phyloP scores from a whole-genome alignment of 106 monocot species.

The Acanthochlamys bracteata region DNA sequence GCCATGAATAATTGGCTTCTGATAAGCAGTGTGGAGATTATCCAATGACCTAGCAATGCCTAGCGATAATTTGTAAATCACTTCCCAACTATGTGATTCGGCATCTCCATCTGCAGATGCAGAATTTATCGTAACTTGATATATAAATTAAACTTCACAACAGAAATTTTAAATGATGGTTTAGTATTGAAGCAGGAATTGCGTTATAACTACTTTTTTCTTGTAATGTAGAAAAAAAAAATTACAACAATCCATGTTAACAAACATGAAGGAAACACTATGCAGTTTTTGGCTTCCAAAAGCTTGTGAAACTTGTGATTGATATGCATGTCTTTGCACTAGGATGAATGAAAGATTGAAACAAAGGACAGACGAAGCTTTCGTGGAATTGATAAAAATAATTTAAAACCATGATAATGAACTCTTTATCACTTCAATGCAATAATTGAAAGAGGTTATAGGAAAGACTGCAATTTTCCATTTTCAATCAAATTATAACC shows the following conservation, averaged over 20 bases:
- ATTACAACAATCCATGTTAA: background rate
- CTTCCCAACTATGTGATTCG: constrained; percentile 66
- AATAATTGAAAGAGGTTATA: too few species aligned
- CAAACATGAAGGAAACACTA: background rate
- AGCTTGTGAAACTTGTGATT: too few species aligned
- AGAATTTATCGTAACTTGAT: background rate
- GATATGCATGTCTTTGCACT: too few species aligned
- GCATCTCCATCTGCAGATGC: constrained; percentile 39
- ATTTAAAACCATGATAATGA: too few species aligned
- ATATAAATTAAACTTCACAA: background rate
- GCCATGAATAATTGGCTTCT: constrained; percentile 68
- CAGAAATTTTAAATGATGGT: background rate
- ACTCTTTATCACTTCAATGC: too few species aligned
- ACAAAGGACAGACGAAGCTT: too few species aligned
- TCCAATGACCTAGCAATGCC: constrained; percentile 80
- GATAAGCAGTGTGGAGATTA: constrained; percentile 67
- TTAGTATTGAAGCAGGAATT: background rate
- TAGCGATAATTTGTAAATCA: constrained; percentile 49
- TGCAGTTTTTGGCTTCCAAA: background rate
- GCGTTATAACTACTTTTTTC: background rate
- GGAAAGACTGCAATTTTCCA: too few species aligned
- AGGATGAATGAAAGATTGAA: too few species aligned
- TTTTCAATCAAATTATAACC: too few species aligned
- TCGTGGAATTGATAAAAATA: too few species aligned
- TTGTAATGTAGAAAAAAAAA: background rate